phyloP scores from a whole-genome alignment of 2,329 filamentous ascomycete species.

The Exophiala calicioides region DNA sequence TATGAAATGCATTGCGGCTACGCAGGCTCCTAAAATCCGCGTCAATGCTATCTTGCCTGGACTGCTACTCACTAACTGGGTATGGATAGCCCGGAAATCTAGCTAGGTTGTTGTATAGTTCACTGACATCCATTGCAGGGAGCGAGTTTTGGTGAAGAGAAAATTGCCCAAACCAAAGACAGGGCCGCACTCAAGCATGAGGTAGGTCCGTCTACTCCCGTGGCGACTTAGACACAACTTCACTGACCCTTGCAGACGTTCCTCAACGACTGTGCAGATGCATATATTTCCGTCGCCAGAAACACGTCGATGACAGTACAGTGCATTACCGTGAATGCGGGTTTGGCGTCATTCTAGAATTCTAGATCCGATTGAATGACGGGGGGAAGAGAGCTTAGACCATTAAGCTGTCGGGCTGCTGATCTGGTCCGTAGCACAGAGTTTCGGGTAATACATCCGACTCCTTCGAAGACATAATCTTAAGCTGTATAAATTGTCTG shows the following conservation, averaged over 20 bases:
- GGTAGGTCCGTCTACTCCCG: constrained; percentile 38
- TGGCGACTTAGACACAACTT: background rate
- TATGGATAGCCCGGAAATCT: background rate
- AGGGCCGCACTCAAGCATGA: constrained; percentile 60
- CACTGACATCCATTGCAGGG: constrained; percentile 43
- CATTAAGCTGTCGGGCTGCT: too few species aligned
- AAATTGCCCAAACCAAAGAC: constrained; percentile 54
- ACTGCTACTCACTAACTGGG: constrained; percentile 67
- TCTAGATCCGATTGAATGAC: too few species aligned
- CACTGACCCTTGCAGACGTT: constrained; percentile 42
- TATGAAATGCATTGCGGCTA: constrained; percentile 64
- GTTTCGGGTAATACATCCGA: too few species aligned
- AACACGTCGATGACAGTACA: constrained; percentile 50
- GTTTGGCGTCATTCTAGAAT: too few species aligned
- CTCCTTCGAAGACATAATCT: too few species aligned
- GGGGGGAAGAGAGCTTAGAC: too few species aligned
- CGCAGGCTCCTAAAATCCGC: constrained; percentile 62
- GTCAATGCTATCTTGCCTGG: constrained; percentile 67
- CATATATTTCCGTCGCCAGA: constrained; percentile 43
- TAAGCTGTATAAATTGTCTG: too few species aligned
- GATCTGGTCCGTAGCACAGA: too few species aligned
- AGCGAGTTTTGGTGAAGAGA: constrained; percentile 58
- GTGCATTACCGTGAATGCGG: too few species aligned
- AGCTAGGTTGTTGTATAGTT: too few species aligned
- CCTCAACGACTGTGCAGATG: constrained; percentile 44